Conservation (phyloP, 2,329 filamentous ascomycete species). For the Fusarium newnesense region DNA sequence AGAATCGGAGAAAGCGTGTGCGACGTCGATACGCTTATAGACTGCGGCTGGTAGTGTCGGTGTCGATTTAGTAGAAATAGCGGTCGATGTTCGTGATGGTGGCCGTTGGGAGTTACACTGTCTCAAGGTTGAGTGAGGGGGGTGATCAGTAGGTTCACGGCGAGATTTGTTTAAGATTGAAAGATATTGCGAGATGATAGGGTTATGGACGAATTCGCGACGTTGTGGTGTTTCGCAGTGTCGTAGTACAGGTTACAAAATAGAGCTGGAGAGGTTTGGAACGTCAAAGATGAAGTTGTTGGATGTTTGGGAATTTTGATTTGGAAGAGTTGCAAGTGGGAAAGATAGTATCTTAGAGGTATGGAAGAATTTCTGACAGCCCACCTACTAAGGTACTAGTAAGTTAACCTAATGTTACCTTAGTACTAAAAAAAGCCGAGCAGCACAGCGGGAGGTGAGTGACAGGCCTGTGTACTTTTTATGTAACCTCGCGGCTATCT, state of each 20-base stretch:
- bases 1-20: constrained; percentile 7
- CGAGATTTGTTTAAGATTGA: constrained; percentile 2
- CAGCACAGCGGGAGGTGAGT: not conserved
- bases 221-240: constrained; percentile 12
- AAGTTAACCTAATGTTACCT: not conserved
- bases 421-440: constrained; percentile 16
- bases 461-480: not conserved
- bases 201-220: not conserved
- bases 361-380: constrained; percentile 36
- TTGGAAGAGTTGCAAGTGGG: constrained; percentile 30
- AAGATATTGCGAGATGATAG: constrained; percentile 6
- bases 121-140: constrained; percentile 34
- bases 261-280: constrained; percentile 6
- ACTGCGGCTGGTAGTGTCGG: not conserved
- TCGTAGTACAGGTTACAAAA: not conserved
- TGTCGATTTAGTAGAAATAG: not conserved
- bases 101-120: constrained; percentile 28
- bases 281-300: constrained; percentile 15
- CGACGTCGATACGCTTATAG: constrained; percentile 1
- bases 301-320: constrained; percentile 32
- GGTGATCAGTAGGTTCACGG: constrained; percentile 30
- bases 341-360: constrained; percentile 11
- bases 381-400: constrained; percentile 15
- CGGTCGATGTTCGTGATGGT: constrained; percentile 30
- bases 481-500: not conserved